Conservation (phyloP, 2,329 filamentous ascomycete species). For the Colletotrichum plurivorum region DNA sequence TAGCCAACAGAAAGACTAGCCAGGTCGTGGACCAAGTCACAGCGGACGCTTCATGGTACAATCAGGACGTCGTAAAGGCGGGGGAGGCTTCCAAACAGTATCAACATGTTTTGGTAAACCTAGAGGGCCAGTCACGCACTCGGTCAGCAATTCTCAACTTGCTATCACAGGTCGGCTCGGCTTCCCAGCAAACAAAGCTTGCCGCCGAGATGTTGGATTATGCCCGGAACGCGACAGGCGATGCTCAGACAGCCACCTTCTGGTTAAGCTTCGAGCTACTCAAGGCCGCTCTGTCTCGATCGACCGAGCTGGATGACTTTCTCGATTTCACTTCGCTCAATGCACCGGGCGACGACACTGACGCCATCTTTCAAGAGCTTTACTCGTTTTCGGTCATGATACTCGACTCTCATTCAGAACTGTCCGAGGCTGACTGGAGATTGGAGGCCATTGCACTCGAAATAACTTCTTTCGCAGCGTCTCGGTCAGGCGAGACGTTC, state of each 20-base stretch:
- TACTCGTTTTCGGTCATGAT: conserved; percentile 78
- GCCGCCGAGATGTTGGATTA: conserved; percentile 76
- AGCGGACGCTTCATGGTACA: conserved; percentile 47
- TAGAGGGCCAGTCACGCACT: conserved; percentile 77
- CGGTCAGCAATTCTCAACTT: conserved; percentile 71
- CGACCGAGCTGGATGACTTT: conserved; percentile 75
- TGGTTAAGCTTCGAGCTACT: conserved; percentile 86
- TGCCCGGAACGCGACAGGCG: conserved; percentile 69
- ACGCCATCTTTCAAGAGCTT: conserved; percentile 72
- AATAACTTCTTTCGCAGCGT: conserved; percentile 81
- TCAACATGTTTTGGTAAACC: conserved; percentile 71
- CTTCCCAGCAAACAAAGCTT: conserved; percentile 72
- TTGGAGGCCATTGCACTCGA: conserved; percentile 86
- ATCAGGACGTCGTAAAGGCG: conserved; percentile 46
- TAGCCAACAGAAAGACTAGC: conserved; percentile 50
- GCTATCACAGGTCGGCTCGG: conserved; percentile 66
- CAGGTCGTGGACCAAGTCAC: conserved; percentile 50
- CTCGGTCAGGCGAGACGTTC: conserved; percentile 76
- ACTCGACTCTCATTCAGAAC: conserved; percentile 68
- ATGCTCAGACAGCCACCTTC: conserved; percentile 77
- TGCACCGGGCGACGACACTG: conserved; percentile 56
- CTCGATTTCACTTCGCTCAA: conserved; percentile 67
- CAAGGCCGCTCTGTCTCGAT: conserved; percentile 66
- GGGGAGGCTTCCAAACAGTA: conserved; percentile 58
- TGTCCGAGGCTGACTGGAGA: conserved; percentile 74